phyloP scores from a whole-genome alignment of 2,329 filamentous ascomycete genomes.

The Dryadomyces quercus-mongolicae region DNA sequence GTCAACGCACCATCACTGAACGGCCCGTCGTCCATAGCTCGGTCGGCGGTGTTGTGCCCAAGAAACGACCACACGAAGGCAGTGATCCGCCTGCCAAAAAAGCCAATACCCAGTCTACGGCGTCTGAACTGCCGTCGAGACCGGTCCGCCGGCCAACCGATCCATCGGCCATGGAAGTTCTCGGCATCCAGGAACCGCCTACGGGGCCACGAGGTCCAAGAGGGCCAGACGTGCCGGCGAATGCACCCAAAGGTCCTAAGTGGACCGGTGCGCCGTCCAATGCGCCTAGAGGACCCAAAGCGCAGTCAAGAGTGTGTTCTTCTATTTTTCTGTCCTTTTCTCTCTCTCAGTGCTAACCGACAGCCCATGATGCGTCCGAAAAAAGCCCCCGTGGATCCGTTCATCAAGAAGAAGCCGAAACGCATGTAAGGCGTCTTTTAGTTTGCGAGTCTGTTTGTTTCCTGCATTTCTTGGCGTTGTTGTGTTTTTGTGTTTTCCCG shows the following conservation, averaged over 20 bases:
- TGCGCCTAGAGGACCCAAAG: slow-evolving; percentile 1
- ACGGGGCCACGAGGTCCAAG: slow-evolving; percentile 1
- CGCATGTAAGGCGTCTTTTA: background rate
- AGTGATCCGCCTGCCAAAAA: slow-evolving; percentile 21
- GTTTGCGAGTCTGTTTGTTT: too few species aligned
- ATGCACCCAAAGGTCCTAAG: too few species aligned
- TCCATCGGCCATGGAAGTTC: slow-evolving; percentile 39
- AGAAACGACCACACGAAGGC: slow-evolving; percentile 32
- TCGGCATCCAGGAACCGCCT: slow-evolving; percentile 27
- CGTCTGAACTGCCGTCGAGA: slow-evolving; percentile 6
- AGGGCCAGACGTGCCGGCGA: too few species aligned
- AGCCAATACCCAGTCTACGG: background rate
- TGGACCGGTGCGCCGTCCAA: slow-evolving; percentile 1
- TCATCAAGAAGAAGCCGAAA: slow-evolving; percentile 22
- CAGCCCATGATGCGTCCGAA: slow-evolving; percentile 16
- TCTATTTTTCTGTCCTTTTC: background rate
- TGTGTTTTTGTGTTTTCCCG: too few species aligned
- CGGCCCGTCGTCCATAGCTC: slow-evolving; percentile 29
- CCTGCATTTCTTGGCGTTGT: background rate
- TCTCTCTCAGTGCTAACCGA: background rate
- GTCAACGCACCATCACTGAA: slow-evolving; percentile 6
- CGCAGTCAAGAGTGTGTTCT: background rate
- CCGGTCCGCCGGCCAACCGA: slow-evolving; percentile 23
- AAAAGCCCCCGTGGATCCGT: slow-evolving; percentile 30
- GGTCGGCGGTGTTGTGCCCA: slow-evolving; percentile 13